phyloP scores from a whole-genome alignment of 192 early-diverging fungal species.

The Backusella circina region DNA sequence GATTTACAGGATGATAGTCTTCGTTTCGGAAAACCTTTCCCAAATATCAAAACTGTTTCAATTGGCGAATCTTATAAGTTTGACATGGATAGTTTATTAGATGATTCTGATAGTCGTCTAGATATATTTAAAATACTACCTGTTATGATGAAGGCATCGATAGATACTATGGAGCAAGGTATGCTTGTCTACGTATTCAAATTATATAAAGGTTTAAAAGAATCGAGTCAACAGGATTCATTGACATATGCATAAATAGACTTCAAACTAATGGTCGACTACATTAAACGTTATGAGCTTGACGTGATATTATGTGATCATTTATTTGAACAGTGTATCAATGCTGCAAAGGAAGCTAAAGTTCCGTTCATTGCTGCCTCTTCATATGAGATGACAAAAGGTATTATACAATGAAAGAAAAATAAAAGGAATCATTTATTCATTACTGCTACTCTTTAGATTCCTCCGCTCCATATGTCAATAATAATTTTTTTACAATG shows the following conservation, averaged over 20 bases:
- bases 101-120: background rate
- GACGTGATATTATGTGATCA: conserved; percentile 18
- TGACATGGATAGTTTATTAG: background rate
- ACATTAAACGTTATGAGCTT: background rate
- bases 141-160: background rate
- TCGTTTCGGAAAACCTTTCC: background rate
- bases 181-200: background rate
- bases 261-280: background rate
- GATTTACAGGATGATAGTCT: background rate
- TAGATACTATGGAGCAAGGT: background rate
- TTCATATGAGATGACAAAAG: too few relatives aligned
- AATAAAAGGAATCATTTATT: too few relatives aligned
- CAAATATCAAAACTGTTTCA: background rate
- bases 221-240: too few relatives aligned
- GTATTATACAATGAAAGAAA: too few relatives aligned
- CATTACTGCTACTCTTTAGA: too few relatives aligned
- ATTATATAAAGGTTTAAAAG: background rate
- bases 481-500: background rate
- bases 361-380: too few relatives aligned
- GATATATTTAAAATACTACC: background rate
- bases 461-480: background rate
- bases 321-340: conserved; percentile 6
- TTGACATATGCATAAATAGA: too few relatives aligned
- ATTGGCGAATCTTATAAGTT: background rate
- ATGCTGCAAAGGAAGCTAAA: conserved; percentile 6